Percentiles rank a stretch among this genome's conserved stretches.
Conservation (phyloP, 2,329 filamentous ascomycete genomes). For the Penicillium sp. region DNA sequence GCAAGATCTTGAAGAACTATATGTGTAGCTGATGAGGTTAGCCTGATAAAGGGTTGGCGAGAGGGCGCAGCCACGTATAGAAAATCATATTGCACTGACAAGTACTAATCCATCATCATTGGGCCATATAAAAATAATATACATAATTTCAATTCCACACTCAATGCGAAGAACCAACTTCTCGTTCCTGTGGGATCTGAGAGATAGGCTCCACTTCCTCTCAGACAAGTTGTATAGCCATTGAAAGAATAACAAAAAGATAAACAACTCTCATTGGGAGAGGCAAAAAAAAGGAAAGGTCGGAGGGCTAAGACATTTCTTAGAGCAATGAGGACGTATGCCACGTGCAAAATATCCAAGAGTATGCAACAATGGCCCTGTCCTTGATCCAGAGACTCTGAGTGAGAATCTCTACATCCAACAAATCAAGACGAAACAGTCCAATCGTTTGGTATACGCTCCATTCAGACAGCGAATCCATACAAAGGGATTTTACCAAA, state of each 20-base stretch:
- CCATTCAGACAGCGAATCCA: not conserved
- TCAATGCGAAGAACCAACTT: not conserved
- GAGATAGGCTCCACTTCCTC: not conserved
- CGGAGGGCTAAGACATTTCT: not conserved
- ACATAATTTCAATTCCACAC: not conserved
- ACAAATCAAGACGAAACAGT: not conserved
- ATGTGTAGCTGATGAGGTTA: not conserved
- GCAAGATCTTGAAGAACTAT: not conserved
- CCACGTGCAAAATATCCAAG: not conserved
- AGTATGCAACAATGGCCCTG: slow-evolving; percentile 2
- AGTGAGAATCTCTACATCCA: not conserved
- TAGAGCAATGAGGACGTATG: not conserved
- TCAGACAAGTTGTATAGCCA: not conserved
- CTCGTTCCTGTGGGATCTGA: not conserved
- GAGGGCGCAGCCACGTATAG: not conserved
- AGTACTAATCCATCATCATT: not conserved
- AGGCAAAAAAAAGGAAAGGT: not conserved
- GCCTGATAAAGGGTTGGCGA: not conserved
- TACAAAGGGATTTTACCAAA: not conserved
- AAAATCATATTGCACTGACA: not conserved
- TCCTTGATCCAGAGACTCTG: not conserved
- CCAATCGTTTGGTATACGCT: not conserved
- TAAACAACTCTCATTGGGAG: not conserved
- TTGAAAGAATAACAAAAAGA: not conserved
- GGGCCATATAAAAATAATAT: not conserved